Evolutionary conservation across 345 rosid species (phyloP), one percentile per base, ranked within the genome.

Genomic region (Cochlearia excelsa): DNA sequence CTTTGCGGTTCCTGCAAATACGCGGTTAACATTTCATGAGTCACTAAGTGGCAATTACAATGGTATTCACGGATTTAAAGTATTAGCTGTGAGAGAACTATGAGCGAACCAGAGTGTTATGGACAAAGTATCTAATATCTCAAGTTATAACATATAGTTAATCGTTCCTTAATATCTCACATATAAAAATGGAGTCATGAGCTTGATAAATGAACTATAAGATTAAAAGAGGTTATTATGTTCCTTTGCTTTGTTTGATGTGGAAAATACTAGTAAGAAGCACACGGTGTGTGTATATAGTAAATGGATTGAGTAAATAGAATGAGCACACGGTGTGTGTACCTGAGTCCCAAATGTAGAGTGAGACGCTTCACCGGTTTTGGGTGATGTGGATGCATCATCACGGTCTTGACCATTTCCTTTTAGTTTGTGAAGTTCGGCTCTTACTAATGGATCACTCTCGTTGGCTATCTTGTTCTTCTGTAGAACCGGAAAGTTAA

Each of bases 401-500:
- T 61, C 77, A 59, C 62, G n/a, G 66, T 59, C 81, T 57, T 74
- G 66, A 68, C 75, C 84, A 53, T 67, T 82, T 75, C 84, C 97
- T 46, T 83, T 81, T 70, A 81, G 65, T 63, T 80, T 82, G 66
- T 73, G 81, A 10, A 75, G 45, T 38, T 57, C 51, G 42, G 67
- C 64, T 60, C 44, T 65, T 59, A 75, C 72, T 56, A 76, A 70
- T 28, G 77, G 59, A 34, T 85, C 95, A 56, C 61, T 76, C 77
- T 86, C 97, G 50, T 82, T 78, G 64, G 81, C 70, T 46, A 83
- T 79, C 69, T 89, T 88, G 59, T 78, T 77, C 46, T 80, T 80
- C 99, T 93, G 49, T 47, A 68, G 56, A 51, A 68, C 74, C 62
- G 30, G 6, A 60, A 66, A 59, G 43, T 42, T 29, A 40, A 7